A percentile compares a stretch with the other conserved stretches of the same genome.
These are phyloP conservation scores for Pichia inconspicua DNA, from an alignment of 1,139 yeast species.

Conservation along the genomic window DNA sequence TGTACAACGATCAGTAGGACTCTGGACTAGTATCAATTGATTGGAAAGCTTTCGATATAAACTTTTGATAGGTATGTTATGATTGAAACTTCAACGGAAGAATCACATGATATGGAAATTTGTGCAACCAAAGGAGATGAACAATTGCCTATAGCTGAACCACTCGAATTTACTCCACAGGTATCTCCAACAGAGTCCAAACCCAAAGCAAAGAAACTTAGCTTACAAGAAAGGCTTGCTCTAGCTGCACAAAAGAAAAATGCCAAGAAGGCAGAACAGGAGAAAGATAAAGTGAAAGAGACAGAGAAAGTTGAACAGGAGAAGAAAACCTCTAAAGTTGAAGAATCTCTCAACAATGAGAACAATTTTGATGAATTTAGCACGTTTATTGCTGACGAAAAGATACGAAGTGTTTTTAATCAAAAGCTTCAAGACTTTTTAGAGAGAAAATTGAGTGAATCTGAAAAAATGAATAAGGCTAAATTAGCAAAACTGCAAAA, in stretches of 20 bases:
- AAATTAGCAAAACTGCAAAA: conserved; percentile 3
- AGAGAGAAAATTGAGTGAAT: background rate
- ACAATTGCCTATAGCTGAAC: background rate
- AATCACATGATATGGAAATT: background rate
- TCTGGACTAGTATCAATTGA: too few relatives aligned
- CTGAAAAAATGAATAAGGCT: conserved; percentile 5
- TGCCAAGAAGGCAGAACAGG: conserved; percentile 5
- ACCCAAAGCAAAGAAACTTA: conserved; percentile 37
- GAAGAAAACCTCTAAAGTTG: conserved; percentile 1
- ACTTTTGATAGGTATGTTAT: background rate
- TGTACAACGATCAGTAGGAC: background rate
- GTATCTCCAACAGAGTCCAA: background rate
- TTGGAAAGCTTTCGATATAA: background rate
- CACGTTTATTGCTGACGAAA: background rate
- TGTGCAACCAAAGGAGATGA: background rate
- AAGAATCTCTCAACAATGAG: background rate
- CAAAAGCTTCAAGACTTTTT: conserved; percentile 6
- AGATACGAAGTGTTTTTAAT: conserved; percentile 1
- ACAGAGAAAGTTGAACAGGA: background rate
- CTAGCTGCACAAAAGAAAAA: conserved; percentile 44
- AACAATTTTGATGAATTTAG: background rate
- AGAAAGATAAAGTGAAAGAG: background rate
- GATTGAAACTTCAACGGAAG: background rate
- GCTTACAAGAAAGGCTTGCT: conserved; percentile 75
- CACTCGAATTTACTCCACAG: background rate